phyloP scores from a whole-genome alignment of 805 yeast species.

The Saccharomyces kudriavzevii region DNA sequence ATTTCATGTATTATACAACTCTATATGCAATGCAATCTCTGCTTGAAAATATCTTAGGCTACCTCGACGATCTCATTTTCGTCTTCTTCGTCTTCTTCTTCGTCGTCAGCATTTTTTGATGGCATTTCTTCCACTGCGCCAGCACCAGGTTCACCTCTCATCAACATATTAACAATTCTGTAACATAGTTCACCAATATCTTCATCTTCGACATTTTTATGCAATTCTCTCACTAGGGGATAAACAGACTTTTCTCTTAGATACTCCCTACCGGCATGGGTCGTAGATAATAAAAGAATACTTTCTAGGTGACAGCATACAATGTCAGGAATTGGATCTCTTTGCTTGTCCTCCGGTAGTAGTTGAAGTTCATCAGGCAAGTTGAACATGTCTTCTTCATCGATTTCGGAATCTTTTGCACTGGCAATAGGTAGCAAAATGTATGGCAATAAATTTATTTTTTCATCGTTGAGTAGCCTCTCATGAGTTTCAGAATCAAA shows the following conservation, averaged over 20 bases:
- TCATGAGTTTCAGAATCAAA: conserved; percentile 70
- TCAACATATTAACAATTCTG: conserved; percentile 77
- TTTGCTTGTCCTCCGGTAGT: conserved; percentile 61
- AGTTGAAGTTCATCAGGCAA: conserved; percentile 85
- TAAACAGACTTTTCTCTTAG: conserved; percentile 79
- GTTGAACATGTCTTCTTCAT: conserved; percentile 78
- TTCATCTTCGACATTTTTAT: conserved; percentile 45
- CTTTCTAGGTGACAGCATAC: conserved; percentile 71
- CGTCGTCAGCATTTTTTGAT: conserved; percentile 35
- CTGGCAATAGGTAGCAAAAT: conserved; percentile 73
- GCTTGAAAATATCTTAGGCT: conserved; percentile 9
- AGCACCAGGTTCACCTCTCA: conserved; percentile 72
- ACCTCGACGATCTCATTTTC: conserved; percentile 32
- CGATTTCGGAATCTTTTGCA: conserved; percentile 59
- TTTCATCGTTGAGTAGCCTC: conserved; percentile 48
- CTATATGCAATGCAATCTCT: neutral
- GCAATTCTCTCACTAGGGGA: conserved; percentile 78
- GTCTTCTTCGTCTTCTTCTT: conserved; percentile 14
- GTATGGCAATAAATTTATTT: conserved; percentile 71
- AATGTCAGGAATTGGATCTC: conserved; percentile 65
- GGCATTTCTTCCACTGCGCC: conserved; percentile 41
- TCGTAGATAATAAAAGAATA: conserved; percentile 68
- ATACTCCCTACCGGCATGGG: conserved; percentile 62
- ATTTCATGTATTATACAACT: neutral
- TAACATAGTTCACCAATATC: conserved; percentile 65